A percentile compares a stretch with the other conserved stretches of the same genome.
Evolutionary conservation across 805 yeast species (phyloP).

Genomic region (Nakazawaea siamensis): DNA sequence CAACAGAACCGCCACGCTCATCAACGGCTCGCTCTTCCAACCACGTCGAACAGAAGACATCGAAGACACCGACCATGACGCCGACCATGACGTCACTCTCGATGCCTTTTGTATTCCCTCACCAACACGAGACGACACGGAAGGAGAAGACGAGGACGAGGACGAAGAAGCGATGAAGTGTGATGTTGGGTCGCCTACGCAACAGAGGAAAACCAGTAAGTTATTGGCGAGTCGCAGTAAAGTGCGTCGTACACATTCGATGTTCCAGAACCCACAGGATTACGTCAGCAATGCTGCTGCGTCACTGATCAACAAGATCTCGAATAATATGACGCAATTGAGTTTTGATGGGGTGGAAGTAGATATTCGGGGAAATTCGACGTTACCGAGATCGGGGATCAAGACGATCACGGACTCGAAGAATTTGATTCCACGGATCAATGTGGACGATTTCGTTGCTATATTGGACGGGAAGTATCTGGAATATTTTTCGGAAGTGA

Average conservation of each 20-base stretch:
- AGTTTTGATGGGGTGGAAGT: conserved; percentile 6
- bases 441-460: conserved; percentile 45
- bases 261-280: conserved; percentile 39
- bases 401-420: conserved; percentile 35
- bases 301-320: conserved; percentile 9
- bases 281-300: conserved; percentile 3
- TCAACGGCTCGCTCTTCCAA: conserved; percentile 8
- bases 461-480: conserved; percentile 46
- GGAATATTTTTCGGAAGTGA: conserved; percentile 43
- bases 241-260: conserved; percentile 57
- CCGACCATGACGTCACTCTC: conserved; percentile 3
- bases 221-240: conserved; percentile 23
- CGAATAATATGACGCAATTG: conserved; percentile 7
- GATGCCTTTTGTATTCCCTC: conserved; percentile 20
- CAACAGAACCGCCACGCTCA: conserved; percentile 9
- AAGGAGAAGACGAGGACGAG: background rate
- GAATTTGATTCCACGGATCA: conserved; percentile 67
- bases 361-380: conserved; percentile 13
- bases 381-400: conserved; percentile 23
- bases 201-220: conserved; percentile 15
- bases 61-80: background rate
- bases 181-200: conserved; percentile 32
- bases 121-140: conserved; percentile 14
- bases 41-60: conserved; percentile 5
- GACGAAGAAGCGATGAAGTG: conserved; percentile 16